Base-by-base conservation (phyloP, 805 yeast genomes). In the Debaryomyces tyrocola region DNA sequence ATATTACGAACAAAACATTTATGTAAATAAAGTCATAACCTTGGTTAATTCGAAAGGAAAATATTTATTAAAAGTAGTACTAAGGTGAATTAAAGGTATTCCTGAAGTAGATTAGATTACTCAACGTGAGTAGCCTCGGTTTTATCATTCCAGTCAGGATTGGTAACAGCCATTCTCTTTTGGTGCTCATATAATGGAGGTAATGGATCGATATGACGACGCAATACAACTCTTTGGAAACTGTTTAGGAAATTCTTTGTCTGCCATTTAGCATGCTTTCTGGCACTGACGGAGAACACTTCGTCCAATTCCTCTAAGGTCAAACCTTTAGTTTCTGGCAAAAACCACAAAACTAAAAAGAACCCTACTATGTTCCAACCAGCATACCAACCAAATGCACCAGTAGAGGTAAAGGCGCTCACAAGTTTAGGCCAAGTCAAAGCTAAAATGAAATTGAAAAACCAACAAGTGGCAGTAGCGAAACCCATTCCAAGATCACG, bases 361-460 rank as follows among this genome's bases (percentile, higher is more conserved):
- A 83, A 83, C 0, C 87, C 88, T 44, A 82, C 69, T 47, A 82
- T 55, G 63, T 88, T 88, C 91, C 92, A 85, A 11, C 85, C 96
- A 1, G 94, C 96, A 59, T 87, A 89, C 78, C 83, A 89, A 11
- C 95, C 90, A 61, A 87, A 89, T 3, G 95, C 95, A 64, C 96
- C 96, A 53, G 84, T 88, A 2, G 90, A 78, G 46, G 79, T 81
- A 69, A 89, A 84, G 0, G 85, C 83, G 40, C 67, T 75, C 47
- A 78, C 64, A 63, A 89, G 67, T 20, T 87, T 72, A 31, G 95
- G 94, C 94, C 94, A 84, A 7, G 95, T 83, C 51, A 88, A 75
- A 18, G 94, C 82, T 51, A 83, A 69, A 43, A 84, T 68, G 55
- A 83, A 83, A 63, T 84, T 84, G 74, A 84, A 84, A 66, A 84